Percentiles rank a stretch among this genome's conserved stretches.
Conservation (phyloP, 805 yeast species). For the Zygoascus flipseniorum region DNA sequence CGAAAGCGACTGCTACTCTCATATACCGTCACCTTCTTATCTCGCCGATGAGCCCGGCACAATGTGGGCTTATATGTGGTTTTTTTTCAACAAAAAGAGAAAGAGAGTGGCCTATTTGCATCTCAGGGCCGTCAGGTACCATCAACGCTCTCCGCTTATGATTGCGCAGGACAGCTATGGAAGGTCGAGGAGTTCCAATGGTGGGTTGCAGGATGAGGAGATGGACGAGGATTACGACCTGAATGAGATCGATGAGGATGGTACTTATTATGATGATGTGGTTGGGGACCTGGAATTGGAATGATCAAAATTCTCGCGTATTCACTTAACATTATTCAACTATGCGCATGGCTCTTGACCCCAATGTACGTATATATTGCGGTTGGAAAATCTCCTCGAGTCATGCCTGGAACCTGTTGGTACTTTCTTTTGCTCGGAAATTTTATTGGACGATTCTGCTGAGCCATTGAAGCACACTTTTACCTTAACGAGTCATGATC, state of each 20-base stretch:
- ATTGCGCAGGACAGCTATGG: slow-evolving; percentile 1
- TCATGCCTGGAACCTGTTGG: neutral
- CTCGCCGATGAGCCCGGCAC: slow-evolving; percentile 55
- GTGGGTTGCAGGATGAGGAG: slow-evolving; percentile 31
- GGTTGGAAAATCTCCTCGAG: neutral
- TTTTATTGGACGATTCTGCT: neutral
- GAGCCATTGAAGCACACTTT: neutral
- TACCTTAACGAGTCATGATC: neutral
- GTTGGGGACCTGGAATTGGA: slow-evolving; percentile 37
- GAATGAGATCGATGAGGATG: slow-evolving; percentile 12
- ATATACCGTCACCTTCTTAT: slow-evolving; percentile 45
- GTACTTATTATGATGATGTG: slow-evolving; percentile 25
- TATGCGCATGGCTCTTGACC: neutral
- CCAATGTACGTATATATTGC: neutral
- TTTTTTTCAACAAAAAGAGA: slow-evolving; percentile 81
- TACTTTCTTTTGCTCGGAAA: neutral
- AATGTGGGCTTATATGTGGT: slow-evolving; percentile 79
- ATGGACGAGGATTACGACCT: slow-evolving; percentile 41
- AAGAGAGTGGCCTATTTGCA: slow-evolving; percentile 86
- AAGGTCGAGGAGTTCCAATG: neutral
- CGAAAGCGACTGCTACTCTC: slow-evolving; percentile 35
- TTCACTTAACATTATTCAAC: neutral
- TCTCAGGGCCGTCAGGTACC: slow-evolving; percentile 45
- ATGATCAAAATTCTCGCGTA: neutral
- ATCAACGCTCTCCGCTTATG: slow-evolving; percentile 31